Base-by-base conservation (phyloP, 805 yeast species). In the Metschnikowia arizonensis region DNA sequence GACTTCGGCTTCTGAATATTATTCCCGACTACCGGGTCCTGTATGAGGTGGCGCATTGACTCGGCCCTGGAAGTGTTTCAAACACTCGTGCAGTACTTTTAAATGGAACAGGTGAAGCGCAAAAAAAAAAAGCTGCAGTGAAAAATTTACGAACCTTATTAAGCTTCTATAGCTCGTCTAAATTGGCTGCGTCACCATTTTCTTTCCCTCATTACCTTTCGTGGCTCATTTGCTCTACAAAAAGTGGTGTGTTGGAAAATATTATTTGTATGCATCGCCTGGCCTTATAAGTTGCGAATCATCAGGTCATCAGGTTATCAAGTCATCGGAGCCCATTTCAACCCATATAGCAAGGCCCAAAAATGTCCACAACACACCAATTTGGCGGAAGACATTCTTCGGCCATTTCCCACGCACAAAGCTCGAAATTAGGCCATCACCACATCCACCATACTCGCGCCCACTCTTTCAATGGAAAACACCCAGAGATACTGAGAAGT, bases 351-450 rank as follows among this genome's bases (percentile, higher is more conserved):
- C n/a, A n/a, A n/a, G n/a, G n/a, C n/a, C 14, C 15, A 4, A 30
- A 14, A 17, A 37, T 38, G 44, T 38, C 51, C 32, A 30, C 44
- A 11, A 40, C 54, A 10, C 57, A 45, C 12, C 49, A 50, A 33
- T 49, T 44, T 32, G 45, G 48, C 24, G 48, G 58, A 48, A 42
- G 58, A 19, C 52, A 52, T 47, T 54, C 58, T 12, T 50, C 58
- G 33, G 58, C 53, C 24, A 47, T 37, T 8, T 56, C 58, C 11
- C 40, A 48, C 21, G 42, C 54, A n/a, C 45, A 49, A 11, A 48
- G 56, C 10, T 29, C 50, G 25, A 48, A 52, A 21, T 42, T 39
- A 12, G 48, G 46, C n/a, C 51, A 48, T 34, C 49, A 48, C 36
- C 49, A 50, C 19, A 26, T 38, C 21, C 42, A 38, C 12, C 52